phyloP scores from a whole-genome alignment of 83 land plant species.

The Thuja plicata region DNA sequence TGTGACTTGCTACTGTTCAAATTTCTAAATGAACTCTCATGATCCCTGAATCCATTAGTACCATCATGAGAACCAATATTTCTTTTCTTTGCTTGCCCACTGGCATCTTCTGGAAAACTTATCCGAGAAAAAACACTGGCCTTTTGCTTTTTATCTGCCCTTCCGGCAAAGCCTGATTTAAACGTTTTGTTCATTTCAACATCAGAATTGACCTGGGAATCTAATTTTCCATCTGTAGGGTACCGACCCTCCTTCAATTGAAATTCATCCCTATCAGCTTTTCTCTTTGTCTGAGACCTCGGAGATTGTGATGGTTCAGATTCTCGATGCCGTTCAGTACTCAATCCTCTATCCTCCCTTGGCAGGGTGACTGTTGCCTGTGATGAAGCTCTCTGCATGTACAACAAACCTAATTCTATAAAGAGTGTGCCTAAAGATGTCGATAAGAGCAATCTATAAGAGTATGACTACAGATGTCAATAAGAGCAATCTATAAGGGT shows the following conservation, averaged over 20 bases:
- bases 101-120: conserved; percentile 54
- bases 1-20: conserved; percentile 12
- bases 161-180: conserved; percentile 2
- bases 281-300: conserved; percentile 11
- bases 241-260: conserved; percentile 11
- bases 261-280: conserved; percentile 11
- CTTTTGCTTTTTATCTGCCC: conserved; percentile 36
- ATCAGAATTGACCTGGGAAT: conserved; percentile 4
- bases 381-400: conserved; percentile 3
- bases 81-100: neutral
- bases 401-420: neutral
- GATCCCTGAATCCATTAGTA: conserved; percentile 17
- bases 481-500: neutral
- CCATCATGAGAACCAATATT: conserved; percentile 8
- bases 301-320: conserved; percentile 8
- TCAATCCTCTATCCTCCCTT: conserved; percentile 11
- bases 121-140: conserved; percentile 74
- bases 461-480: neutral
- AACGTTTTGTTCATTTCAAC: neutral
- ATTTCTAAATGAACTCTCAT: conserved; percentile 2
- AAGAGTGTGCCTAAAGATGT: neutral
- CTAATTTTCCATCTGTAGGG: conserved; percentile 9
- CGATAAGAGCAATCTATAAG: neutral
- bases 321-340: conserved; percentile 8
- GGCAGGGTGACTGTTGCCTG: neutral